Conservation (phyloP, 2,329 filamentous ascomycete genomes). For the Aspergillus tamarii region DNA sequence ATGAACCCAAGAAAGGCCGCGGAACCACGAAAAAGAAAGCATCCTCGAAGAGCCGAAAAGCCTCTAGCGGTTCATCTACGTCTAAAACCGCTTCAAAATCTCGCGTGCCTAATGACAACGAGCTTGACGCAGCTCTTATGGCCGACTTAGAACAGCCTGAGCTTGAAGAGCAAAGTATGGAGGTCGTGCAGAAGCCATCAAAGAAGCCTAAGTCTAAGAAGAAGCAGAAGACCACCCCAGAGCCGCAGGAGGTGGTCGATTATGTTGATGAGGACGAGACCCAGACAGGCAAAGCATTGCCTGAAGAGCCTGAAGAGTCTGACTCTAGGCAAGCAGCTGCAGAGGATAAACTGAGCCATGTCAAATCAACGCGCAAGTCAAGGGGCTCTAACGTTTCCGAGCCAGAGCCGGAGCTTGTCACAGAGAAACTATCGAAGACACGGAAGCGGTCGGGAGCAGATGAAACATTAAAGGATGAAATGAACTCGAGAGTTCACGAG, state of each 20-base stretch:
- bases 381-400: conserved; percentile 9
- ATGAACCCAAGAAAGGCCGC: conserved; percentile 50
- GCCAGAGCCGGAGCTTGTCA: not conserved
- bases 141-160: conserved; percentile 64
- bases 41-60: conserved; percentile 52
- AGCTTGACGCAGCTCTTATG: conserved; percentile 68
- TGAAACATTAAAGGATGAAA: conserved; percentile 13
- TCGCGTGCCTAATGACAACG: conserved; percentile 61
- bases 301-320: not conserved
- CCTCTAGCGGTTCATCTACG: conserved; percentile 50
- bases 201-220: conserved; percentile 36
- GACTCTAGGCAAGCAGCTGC: conserved; percentile 4
- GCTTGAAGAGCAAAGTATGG: conserved; percentile 49
- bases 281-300: conserved; percentile 7
- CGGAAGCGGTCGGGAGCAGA: conserved; percentile 8
- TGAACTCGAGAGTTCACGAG: conserved; percentile 26
- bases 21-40: conserved; percentile 42
- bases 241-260: conserved; percentile 13
- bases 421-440: not conserved
- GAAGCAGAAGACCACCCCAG: conserved; percentile 28
- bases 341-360: not conserved
- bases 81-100: conserved; percentile 53
- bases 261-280: conserved; percentile 16
- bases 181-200: conserved; percentile 22
- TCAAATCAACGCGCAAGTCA: conserved; percentile 3